Percentiles rank a stretch among this genome's conserved stretches.
Evolutionary conservation across 148 eudicot species (phyloP).

Genomic region (Diospyros kaki): DNA sequence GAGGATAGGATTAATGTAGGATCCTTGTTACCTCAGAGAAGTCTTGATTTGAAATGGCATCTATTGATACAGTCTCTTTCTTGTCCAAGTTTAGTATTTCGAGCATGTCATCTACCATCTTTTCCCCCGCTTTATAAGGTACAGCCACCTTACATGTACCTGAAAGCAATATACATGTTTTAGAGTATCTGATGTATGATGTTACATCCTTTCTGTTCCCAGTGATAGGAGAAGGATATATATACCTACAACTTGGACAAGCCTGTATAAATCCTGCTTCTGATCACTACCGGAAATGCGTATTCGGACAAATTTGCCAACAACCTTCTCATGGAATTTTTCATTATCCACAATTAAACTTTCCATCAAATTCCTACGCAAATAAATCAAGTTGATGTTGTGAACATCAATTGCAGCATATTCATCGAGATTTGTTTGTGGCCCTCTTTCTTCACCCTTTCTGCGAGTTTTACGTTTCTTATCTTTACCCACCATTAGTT

Average conservation of each 20-base stretch:
- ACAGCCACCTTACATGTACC: constrained; percentile 63
- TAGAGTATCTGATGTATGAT: background rate
- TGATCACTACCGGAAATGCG: constrained; percentile 69
- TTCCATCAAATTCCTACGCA: constrained; percentile 70
- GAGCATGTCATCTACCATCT: constrained; percentile 52
- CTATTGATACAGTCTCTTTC: constrained; percentile 69
- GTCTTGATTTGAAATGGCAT: constrained; percentile 80
- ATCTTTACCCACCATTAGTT: constrained; percentile 35
- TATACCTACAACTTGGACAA: constrained; percentile 89
- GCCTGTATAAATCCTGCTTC: constrained; percentile 82
- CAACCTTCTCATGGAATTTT: constrained; percentile 72
- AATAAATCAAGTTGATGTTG: constrained; percentile 77
- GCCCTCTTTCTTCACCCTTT: constrained; percentile 50
- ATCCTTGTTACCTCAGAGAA: constrained; percentile 71
- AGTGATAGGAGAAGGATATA: background rate
- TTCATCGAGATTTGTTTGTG: constrained; percentile 50
- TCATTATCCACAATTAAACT: constrained; percentile 46
- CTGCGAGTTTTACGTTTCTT: constrained; percentile 51
- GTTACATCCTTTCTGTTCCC: background rate
- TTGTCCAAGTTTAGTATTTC: constrained; percentile 79
- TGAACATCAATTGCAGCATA: constrained; percentile 91
- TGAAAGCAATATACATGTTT: constrained; percentile 25
- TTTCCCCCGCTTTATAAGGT: constrained; percentile 60
- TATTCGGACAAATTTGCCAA: constrained; percentile 88
- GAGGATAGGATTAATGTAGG: constrained; percentile 1